Evolutionary conservation across 257 asterid species (phyloP).

Genomic region (Solanum ossicruentum): DNA sequence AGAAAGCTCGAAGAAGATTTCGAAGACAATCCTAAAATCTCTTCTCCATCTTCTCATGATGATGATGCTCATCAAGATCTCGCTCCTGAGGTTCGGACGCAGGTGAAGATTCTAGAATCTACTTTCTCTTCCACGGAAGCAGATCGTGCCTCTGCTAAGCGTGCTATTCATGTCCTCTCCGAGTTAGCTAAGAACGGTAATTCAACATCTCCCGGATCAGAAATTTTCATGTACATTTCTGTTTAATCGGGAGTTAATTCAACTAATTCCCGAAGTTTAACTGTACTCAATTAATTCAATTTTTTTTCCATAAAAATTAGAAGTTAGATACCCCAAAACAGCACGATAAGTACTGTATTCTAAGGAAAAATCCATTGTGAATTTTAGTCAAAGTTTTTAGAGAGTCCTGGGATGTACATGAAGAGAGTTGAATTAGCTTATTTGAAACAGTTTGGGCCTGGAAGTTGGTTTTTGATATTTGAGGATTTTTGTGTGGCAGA

Average conservation of each 20-base stretch:
- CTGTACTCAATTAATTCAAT: not conserved
- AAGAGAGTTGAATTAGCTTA: not conserved
- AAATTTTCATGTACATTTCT: not conserved
- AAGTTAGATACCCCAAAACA: not conserved
- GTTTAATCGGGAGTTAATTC: not conserved
- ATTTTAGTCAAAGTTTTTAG: not conserved
- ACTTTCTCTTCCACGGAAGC: slow-evolving; percentile 18
- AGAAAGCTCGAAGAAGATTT: slow-evolving; percentile 62
- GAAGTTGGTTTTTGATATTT: slow-evolving; percentile 8
- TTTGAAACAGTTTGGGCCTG: not conserved
- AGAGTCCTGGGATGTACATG: not conserved
- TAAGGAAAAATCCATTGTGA: not conserved
- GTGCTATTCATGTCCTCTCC: slow-evolving; percentile 27
- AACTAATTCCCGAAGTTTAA: not conserved
- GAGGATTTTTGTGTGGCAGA: slow-evolving; percentile 40
- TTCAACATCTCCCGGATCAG: not conserved
- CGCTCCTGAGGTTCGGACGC: slow-evolving; percentile 16
- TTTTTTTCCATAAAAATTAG: no score
- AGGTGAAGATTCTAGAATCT: slow-evolving; percentile 23
- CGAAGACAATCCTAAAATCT: slow-evolving; percentile 41
- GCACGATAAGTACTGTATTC: not conserved
- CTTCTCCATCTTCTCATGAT: slow-evolving; percentile 12
- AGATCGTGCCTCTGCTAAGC: slow-evolving; percentile 32
- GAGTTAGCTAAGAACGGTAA: slow-evolving; percentile 35
- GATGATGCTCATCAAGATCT: slow-evolving; percentile 49